Evolutionary conservation across 2,329 filamentous ascomycete genomes (phyloP).

Genomic region (Pseudogymnoascus sp.): DNA sequence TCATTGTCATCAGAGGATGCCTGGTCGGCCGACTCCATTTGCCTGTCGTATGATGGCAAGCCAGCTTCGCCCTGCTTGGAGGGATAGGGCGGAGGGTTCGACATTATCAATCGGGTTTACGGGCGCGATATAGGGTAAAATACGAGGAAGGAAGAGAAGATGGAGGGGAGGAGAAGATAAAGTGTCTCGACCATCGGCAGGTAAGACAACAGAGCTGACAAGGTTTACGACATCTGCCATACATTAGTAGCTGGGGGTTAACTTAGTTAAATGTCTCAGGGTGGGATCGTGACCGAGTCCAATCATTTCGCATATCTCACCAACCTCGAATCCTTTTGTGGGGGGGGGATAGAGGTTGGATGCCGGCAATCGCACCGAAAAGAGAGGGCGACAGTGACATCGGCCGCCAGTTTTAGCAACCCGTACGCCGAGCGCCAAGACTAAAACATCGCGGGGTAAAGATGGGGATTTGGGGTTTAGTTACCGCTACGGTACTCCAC

Average conservation of each 20-base stretch:
- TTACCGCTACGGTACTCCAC: neutral
- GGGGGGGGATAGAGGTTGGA: neutral
- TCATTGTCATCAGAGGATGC: neutral
- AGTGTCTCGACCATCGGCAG: neutral
- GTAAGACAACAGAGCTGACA: neutral
- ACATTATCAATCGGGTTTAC: neutral
- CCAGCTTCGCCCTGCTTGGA: neutral
- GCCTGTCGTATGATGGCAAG: neutral
- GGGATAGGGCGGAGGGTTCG: neutral
- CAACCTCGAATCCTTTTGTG: neutral
- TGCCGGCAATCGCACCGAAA: neutral
- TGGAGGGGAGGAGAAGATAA: neutral
- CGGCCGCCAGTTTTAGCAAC: neutral
- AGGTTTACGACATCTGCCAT: neutral
- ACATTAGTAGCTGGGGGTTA: neutral
- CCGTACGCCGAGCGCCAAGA: neutral
- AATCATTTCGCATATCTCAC: neutral
- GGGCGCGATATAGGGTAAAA: neutral
- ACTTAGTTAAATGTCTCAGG: neutral
- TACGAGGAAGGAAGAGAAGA: neutral
- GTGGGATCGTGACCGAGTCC: neutral
- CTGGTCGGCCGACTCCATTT: neutral
- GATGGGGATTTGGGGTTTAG: neutral
- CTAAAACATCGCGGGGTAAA: neutral
- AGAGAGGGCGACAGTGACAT: neutral